Evolutionary conservation across 352 stramenopile species (phyloP).

Genomic region (Pythium phragmitis): DNA sequence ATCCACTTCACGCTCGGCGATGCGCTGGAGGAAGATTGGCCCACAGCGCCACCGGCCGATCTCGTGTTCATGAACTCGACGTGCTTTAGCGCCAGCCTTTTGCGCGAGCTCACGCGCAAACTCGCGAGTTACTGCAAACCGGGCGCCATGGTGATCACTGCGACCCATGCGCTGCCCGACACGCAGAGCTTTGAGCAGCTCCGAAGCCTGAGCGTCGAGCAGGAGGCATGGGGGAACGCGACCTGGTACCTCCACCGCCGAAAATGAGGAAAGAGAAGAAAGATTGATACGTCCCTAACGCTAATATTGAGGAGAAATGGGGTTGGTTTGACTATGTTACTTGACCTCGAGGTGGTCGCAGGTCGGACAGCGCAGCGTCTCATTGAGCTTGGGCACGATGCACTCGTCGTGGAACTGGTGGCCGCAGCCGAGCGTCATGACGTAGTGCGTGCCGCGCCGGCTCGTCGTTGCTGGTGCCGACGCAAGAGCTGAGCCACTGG

Average conservation of each 20-base stretch:
- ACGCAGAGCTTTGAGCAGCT: constrained; percentile 45
- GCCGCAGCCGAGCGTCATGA: constrained; percentile 70
- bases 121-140: constrained; percentile 47
- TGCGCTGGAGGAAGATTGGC: constrained; percentile 70
- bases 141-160: constrained; percentile 59
- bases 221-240: constrained; percentile 58
- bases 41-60: constrained; percentile 36
- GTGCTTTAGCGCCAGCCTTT: constrained; percentile 76
- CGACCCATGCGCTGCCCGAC: constrained; percentile 51
- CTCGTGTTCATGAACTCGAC: constrained; percentile 91
- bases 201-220: constrained; percentile 41
- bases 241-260: constrained; percentile 59
- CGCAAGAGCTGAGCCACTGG: constrained; percentile 4
- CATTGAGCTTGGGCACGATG: constrained; percentile 77
- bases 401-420: constrained; percentile 86
- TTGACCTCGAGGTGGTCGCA: constrained; percentile 50
- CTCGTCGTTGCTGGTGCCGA: constrained; percentile 5
- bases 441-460: constrained; percentile 44
- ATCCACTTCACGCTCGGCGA: constrained; percentile 78
- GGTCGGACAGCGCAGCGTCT: constrained; percentile 61
- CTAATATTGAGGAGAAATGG: no score
- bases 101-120: constrained; percentile 52
- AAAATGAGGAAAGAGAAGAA: constrained; percentile 25
- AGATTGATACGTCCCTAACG: background rate
- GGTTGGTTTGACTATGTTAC: background rate